These are phyloP conservation scores for Clavariopsis aquatica DNA, from an alignment of 495 filamentous ascomycete species.

Conservation along the genomic window DNA sequence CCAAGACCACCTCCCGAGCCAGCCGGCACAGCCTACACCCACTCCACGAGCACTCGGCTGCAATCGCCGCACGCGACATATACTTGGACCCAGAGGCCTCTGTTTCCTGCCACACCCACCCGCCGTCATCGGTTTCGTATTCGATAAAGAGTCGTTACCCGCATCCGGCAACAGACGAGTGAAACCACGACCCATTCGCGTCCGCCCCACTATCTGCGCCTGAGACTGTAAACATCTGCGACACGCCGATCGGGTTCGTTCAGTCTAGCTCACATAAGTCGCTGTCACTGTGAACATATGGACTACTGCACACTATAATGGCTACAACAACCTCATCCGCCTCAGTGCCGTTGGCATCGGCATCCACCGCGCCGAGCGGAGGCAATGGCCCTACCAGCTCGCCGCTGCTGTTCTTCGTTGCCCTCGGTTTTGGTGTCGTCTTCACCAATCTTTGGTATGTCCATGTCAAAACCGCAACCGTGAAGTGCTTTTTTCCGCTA, in stretches of 20 bases:
- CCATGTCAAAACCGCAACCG: not conserved
- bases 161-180: conserved; percentile 10
- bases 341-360: conserved; percentile 7
- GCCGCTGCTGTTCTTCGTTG: conserved; percentile 94
- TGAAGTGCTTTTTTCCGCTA: conserved; percentile 12
- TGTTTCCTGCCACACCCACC: not conserved
- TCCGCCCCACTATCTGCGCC: conserved; percentile 10
- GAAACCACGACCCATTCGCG: conserved; percentile 14
- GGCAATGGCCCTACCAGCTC: conserved; percentile 68
- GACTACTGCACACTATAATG: conserved; percentile 26
- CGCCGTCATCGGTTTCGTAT: conserved; percentile 14
- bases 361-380: conserved; percentile 2
- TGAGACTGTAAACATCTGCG: conserved; percentile 14
- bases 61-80: conserved; percentile 11
- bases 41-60: not conserved
- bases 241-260: not conserved
- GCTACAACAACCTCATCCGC: conserved; percentile 14
- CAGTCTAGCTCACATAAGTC: not conserved
- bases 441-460: conserved; percentile 97
- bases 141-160: conserved; percentile 19
- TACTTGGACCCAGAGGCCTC: not conserved
- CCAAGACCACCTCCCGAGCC: not conserved
- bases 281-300: conserved; percentile 16
- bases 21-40: not conserved
- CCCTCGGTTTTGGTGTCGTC: conserved; percentile 95